A percentile compares a stretch with the other conserved stretches of the same genome.
Evolutionary conservation across 2,329 filamentous ascomycete species (phyloP).

Genomic region (Delphinella strobiligena): DNA sequence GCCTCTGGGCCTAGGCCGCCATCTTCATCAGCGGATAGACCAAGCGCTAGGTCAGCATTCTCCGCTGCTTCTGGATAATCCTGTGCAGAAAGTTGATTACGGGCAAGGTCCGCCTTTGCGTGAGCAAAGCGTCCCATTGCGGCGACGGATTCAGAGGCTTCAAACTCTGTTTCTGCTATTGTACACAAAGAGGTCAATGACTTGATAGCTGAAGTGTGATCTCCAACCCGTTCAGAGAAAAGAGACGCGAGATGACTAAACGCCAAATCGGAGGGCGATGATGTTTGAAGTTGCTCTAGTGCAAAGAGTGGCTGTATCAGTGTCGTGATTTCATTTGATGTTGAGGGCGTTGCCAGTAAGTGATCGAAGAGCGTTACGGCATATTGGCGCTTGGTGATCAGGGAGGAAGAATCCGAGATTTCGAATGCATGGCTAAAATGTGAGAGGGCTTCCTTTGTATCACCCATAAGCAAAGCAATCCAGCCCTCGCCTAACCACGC

Average conservation of each 20-base stretch:
- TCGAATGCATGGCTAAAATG: slow-evolving; percentile 93
- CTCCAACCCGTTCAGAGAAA: slow-evolving; percentile 67
- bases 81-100: slow-evolving; percentile 62
- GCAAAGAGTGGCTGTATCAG: slow-evolving; percentile 83
- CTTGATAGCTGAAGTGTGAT: slow-evolving; percentile 51
- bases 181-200: slow-evolving; percentile 56
- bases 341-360: slow-evolving; percentile 46
- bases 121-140: slow-evolving; percentile 68
- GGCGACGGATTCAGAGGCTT: slow-evolving; percentile 63
- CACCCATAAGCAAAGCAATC: slow-evolving; percentile 64
- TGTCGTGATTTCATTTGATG: slow-evolving; percentile 40
- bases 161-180: slow-evolving; percentile 67
- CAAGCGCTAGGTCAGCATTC: slow-evolving; percentile 68
- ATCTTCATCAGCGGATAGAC: slow-evolving; percentile 61
- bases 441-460: slow-evolving; percentile 63
- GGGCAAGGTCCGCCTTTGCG: slow-evolving; percentile 74
- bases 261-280: slow-evolving; percentile 57
- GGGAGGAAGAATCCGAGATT: slow-evolving; percentile 66
- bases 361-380: slow-evolving; percentile 73
- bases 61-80: slow-evolving; percentile 59
- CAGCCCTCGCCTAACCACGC: slow-evolving; percentile 92
- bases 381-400: slow-evolving; percentile 67
- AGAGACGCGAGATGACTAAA: slow-evolving; percentile 70
- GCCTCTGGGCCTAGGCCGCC: slow-evolving; percentile 51
- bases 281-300: slow-evolving; percentile 64